Base-by-base conservation (phyloP, 257 asterid species). In the Nicotiana sylvestris region DNA sequence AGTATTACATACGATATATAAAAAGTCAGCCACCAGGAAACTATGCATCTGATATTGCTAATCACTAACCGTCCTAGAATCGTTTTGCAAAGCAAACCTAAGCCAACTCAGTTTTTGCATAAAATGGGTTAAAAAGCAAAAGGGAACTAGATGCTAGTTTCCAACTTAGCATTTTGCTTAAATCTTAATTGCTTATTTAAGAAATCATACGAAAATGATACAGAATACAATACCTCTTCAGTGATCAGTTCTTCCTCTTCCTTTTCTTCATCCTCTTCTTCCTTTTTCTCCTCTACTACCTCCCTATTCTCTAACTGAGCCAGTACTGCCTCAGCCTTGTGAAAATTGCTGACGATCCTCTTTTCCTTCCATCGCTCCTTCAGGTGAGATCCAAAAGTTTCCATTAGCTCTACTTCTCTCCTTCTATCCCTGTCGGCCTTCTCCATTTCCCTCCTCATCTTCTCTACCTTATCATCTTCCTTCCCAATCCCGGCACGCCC, bases 301-400 rank as follows among this genome's bases (percentile, higher is more conserved):
- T 92, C 98, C 90, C 95, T 89, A 78, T 96, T 91, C 83, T 96
- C 98, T 80, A 96, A 89, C 91, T 94, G 97, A 8, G 98, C 97
- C 39, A 96, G 81, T n/a, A 88, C 98, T 77, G 96, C 94, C 88
- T 91, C 98, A 3, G 95, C 98, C 89, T 92, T 96, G 25, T 81
- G 87, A 82, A 89, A 96, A 86, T 96, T 94, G 84, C 91, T 86
- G 0, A 91, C 57, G 60, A 89, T 84, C 87, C 95, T 91, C 91
- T 83, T 89, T 55, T 87, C 95, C 78, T 88, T 94, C 98, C 98
- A 96, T 80, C 95, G 83, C 83, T 90, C 97, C 86, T 96, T 96
- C 80, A 89, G 93, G 62, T 91, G 95, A 84, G 88, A 89, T 82
- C 97, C 99, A 58, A 94, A 96, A 80, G 85, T 95, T 27, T 79